Percentiles rank a stretch among this genome's conserved stretches.
phyloP scores from a whole-genome alignment of 371 early-diverging fungal species.

The Blyttiomyces sp. region DNA sequence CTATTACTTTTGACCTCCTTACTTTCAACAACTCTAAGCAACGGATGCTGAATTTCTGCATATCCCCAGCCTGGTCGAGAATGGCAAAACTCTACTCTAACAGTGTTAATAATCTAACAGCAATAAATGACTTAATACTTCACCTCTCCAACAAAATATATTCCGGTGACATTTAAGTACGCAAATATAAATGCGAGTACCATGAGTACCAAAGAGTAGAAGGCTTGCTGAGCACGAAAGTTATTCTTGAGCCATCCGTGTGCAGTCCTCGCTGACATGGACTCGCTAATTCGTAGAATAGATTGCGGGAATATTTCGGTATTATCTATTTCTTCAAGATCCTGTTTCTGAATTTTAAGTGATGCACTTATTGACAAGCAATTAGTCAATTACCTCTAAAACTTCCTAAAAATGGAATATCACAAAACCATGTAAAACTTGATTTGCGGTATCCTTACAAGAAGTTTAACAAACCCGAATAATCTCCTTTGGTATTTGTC shows the following conservation, averaged over 20 bases:
- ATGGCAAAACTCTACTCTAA: not conserved
- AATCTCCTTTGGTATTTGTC: not conserved
- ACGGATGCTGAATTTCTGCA: no score
- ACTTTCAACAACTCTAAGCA: no score
- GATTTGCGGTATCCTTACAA: no score
- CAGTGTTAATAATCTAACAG: not conserved
- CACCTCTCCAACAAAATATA: not conserved
- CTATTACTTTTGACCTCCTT: no score
- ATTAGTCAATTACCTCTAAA: no score
- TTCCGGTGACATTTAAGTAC: not conserved
- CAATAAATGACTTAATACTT: not conserved
- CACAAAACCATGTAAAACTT: no score
- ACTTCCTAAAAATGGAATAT: not conserved
- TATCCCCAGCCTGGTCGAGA: not conserved
- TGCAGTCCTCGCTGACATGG: no score
- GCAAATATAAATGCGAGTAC: not conserved
- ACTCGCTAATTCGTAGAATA: not conserved
- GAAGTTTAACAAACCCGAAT: no score
- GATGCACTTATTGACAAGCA: no score
- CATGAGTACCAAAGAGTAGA: not conserved
- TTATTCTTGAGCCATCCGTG: no score
- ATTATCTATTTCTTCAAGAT: not conserved
- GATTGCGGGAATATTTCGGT: not conserved
- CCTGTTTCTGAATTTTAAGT: no score
- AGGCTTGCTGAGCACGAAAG: not conserved